Conservation (phyloP, 257 asterid species). For the Avicennia marina region DNA sequence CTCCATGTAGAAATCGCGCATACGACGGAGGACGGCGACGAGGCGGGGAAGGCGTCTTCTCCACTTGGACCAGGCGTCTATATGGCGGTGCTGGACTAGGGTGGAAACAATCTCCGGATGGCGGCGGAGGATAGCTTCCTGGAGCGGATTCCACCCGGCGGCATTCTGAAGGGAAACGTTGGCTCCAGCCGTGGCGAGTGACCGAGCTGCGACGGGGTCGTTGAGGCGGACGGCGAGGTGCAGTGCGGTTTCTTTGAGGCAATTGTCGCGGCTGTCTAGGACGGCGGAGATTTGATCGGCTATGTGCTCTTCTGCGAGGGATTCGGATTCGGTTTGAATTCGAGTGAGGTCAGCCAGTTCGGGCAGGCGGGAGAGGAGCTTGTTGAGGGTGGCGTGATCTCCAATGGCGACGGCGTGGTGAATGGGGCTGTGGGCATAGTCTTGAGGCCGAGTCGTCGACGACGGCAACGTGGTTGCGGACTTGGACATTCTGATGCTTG, state of each 20-base stretch:
- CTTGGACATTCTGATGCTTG: constrained; percentile 26
- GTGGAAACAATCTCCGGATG: constrained; percentile 56
- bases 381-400: constrained; percentile 56
- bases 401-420: constrained; percentile 77
- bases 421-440: constrained; percentile 67
- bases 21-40: constrained; percentile 69
- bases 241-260: constrained; percentile 70
- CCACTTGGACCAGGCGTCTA: constrained; percentile 91
- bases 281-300: constrained; percentile 66
- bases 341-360: constrained; percentile 44
- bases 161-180: constrained; percentile 83
- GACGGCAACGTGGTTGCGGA: constrained; percentile 35
- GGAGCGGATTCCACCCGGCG: constrained; percentile 89
- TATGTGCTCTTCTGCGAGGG: constrained; percentile 53
- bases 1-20: constrained; percentile 98
- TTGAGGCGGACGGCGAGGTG: constrained; percentile 91
- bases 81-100: constrained; percentile 75
- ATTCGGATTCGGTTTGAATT: constrained; percentile 54
- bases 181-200: constrained; percentile 76
- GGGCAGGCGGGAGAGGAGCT: constrained; percentile 55
- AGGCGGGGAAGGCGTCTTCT: constrained; percentile 88
- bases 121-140: constrained; percentile 86
- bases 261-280: constrained; percentile 81
- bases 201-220: constrained; percentile 55
- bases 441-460: constrained; percentile 49